Conservation (phyloP, 2,329 filamentous ascomycete species). For the Botrytis medusae region DNA sequence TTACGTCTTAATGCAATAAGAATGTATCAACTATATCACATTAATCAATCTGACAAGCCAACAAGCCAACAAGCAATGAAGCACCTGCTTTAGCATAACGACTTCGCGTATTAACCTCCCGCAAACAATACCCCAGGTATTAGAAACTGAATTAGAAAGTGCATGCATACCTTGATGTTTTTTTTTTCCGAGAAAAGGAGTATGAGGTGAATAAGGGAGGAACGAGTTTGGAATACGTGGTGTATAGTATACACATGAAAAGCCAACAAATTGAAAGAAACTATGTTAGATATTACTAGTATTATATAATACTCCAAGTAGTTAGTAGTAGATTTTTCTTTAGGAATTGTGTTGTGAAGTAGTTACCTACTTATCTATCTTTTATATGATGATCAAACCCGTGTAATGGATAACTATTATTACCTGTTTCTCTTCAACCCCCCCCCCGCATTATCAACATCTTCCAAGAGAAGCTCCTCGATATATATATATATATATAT, state of each 20-base stretch:
- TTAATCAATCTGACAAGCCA: background rate
- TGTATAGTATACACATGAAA: background rate
- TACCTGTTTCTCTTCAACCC: background rate
- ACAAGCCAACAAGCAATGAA: background rate
- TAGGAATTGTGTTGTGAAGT: background rate
- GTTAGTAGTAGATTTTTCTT: background rate
- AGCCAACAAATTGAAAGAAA: background rate
- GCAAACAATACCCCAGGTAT: background rate
- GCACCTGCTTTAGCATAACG: background rate
- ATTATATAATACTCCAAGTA: too few species aligned
- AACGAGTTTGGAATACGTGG: background rate
- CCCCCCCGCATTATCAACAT: background rate
- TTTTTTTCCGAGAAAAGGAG: background rate
- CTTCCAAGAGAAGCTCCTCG: background rate
- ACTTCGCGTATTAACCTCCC: background rate
- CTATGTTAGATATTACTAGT: too few species aligned
- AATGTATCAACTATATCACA: background rate
- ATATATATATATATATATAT: background rate
- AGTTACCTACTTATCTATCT: background rate
- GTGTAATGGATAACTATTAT: rapidly evolving
- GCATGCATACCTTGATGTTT: background rate
- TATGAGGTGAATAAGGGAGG: background rate
- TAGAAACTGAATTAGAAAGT: background rate
- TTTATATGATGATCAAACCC: background rate
- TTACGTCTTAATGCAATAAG: background rate